Conservation (phyloP, 1,284 basidiomycete species). For the Ceratobasidium sp. region DNA sequence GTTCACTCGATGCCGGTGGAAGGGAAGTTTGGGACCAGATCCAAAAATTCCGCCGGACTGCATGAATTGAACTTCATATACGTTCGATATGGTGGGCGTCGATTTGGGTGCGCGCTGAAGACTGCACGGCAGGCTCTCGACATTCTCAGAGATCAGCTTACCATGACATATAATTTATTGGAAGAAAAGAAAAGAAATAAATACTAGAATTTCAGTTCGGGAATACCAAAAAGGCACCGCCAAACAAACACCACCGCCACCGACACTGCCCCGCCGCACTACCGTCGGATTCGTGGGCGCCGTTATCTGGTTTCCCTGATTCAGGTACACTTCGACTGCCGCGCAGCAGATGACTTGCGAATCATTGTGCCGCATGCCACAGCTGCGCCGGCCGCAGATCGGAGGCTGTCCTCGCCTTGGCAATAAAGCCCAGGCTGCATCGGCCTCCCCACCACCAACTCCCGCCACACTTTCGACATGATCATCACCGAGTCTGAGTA, state of each 20-base stretch:
- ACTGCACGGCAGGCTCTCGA: no score
- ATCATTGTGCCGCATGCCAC: not conserved
- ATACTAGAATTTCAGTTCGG: no score
- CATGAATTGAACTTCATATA: no score
- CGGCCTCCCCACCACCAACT: not conserved
- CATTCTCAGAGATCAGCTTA: no score
- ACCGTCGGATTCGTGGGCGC: not conserved
- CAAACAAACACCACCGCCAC: not conserved
- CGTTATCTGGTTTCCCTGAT: constrained; percentile 1
- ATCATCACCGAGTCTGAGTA: constrained; percentile 28
- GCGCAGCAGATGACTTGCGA: constrained; percentile 4
- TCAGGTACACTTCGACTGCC: not conserved
- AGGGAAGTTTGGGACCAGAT: no score
- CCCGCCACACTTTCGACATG: constrained; percentile 7
- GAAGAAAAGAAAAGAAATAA: no score
- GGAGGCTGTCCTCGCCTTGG: not conserved
- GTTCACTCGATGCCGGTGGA: no score
- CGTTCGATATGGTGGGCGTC: no score
- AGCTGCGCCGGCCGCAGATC: not conserved
- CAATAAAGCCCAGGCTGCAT: not conserved
- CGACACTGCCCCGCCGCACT: not conserved
- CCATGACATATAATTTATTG: no score
- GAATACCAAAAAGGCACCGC: no score
- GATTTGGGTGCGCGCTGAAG: no score
- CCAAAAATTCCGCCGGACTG: no score